A percentile compares a stretch with the other conserved stretches of the same genome.
Conservation (phyloP, 257 asterid species). For the Plantago major region DNA sequence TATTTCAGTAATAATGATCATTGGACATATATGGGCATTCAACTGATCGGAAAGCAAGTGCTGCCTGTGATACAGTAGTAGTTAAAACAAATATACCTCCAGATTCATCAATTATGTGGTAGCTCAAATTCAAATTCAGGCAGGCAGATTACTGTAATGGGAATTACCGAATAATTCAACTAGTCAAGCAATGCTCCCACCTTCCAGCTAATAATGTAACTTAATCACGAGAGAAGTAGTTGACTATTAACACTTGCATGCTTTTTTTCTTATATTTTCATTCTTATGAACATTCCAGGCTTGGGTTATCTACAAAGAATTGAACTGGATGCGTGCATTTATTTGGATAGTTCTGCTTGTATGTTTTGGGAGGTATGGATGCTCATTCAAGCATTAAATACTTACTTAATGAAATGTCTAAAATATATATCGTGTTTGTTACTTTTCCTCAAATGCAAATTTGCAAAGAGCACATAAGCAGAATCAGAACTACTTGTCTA, state of each 20-base stretch:
- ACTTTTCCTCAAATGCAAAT: neutral
- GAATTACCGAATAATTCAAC: neutral
- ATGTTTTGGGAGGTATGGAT: constrained; percentile 70
- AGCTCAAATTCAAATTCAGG: neutral
- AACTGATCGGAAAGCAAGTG: no score
- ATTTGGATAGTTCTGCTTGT: constrained; percentile 58
- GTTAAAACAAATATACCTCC: neutral
- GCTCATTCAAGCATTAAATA: constrained; percentile 3
- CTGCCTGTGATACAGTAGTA: no score
- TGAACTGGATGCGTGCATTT: constrained; percentile 49
- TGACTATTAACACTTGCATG: constrained; percentile 7
- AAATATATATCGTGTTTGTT: neutral
- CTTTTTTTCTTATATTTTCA: neutral
- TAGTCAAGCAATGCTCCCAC: no score
- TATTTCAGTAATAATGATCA: neutral
- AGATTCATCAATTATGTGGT: neutral
- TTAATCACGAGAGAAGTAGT: constrained; percentile 5
- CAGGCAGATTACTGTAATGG: neutral
- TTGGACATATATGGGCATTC: no score
- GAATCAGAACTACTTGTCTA: no score
- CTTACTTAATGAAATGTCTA: neutral
- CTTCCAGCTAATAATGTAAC: no score
- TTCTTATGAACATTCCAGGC: constrained; percentile 36
- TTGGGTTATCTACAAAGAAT: constrained; percentile 73
- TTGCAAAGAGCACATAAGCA: no score